phyloP scores from a whole-genome alignment of 208 protist genomes.

The Crithidia bombi region DNA sequence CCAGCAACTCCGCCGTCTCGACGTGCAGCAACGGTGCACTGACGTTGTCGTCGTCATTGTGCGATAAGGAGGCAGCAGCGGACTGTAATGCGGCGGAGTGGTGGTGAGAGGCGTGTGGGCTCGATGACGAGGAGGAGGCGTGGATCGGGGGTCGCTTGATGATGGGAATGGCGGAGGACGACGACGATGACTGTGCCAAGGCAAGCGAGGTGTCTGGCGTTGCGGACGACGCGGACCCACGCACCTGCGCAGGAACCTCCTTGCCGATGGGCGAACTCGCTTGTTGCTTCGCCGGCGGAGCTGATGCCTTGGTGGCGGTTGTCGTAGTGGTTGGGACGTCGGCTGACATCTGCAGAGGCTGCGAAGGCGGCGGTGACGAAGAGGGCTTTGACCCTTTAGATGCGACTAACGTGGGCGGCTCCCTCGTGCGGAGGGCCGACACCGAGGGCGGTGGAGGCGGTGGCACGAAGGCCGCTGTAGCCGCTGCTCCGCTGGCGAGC shows the following conservation, averaged over 20 bases:
- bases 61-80: background rate
- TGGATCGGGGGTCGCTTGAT: background rate
- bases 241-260: slow-evolving; percentile 5
- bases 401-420: background rate
- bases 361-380: background rate
- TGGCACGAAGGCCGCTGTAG: background rate
- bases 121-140: background rate
- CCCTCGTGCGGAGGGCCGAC: background rate
- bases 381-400: background rate
- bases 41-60: background rate
- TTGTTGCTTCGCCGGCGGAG: background rate
- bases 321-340: background rate
- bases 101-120: background rate
- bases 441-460: slow-evolving; percentile 4
- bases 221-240: background rate
- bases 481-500: background rate
- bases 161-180: background rate
- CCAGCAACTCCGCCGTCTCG: background rate
- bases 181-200: background rate
- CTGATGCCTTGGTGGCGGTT: background rate
- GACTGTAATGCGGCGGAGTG: background rate
- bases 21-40: background rate
- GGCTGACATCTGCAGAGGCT: background rate
- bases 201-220: background rate
- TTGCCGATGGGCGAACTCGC: background rate